Evolutionary conservation across 192 early-diverging fungal genomes (phyloP).

Genomic region (Rhizophagus prolifer): DNA sequence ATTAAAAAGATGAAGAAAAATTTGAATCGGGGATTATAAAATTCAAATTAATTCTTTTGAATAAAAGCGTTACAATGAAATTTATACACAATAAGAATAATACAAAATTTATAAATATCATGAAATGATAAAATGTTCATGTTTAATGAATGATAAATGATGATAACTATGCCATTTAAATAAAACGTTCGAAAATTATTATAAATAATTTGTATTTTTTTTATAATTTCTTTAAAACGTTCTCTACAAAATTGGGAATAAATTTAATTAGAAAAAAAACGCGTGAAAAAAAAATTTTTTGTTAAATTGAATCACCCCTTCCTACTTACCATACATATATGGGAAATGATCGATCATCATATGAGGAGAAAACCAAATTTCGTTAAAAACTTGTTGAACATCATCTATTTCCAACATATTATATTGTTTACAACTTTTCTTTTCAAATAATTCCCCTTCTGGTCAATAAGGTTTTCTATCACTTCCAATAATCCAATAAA

Average conservation of each 20-base stretch:
- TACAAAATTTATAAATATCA: too few relatives aligned
- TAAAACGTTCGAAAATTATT: too few relatives aligned
- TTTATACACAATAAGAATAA: too few relatives aligned
- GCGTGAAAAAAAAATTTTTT: neutral
- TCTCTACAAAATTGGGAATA: neutral
- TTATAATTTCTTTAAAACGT: too few relatives aligned
- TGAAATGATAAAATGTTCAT: too few relatives aligned
- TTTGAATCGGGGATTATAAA: too few relatives aligned
- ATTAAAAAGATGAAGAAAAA: too few relatives aligned
- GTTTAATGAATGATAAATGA: too few relatives aligned
- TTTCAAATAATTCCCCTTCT: neutral
- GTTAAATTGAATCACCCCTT: neutral
- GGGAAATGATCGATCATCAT: conserved; percentile 30
- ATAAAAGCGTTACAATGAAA: too few relatives aligned
- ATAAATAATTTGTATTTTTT: too few relatives aligned
- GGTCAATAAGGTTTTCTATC: conserved; percentile 21
- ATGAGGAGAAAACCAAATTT: conserved; percentile 22
- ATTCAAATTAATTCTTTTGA: too few relatives aligned
- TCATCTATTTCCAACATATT: conserved; percentile 23
- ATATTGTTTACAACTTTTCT: neutral
- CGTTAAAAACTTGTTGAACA: conserved; percentile 23
- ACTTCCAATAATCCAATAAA: conserved; percentile 42
- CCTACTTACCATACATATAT: conserved; percentile 25
- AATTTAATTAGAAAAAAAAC: neutral
- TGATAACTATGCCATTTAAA: too few relatives aligned